These are phyloP conservation scores for Hypoxylon rickii DNA, from an alignment of 495 filamentous ascomycete species.

Conservation along the genomic window DNA sequence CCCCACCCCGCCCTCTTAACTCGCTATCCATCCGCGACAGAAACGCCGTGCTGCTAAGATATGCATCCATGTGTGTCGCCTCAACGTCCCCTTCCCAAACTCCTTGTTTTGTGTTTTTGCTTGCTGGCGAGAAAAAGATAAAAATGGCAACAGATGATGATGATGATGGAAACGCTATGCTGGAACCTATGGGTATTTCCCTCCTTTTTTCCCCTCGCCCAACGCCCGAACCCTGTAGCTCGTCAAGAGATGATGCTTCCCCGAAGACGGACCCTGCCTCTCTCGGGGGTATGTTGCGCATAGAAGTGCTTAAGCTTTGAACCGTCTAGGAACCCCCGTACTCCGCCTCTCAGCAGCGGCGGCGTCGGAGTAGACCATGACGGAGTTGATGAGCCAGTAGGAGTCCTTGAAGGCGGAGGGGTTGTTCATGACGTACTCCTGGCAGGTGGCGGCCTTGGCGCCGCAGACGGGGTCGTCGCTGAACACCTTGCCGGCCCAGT, in stretches of 20 bases:
- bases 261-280: slow-evolving; percentile 7
- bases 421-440: slow-evolving; percentile 67
- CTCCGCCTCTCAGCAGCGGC: slow-evolving; percentile 1
- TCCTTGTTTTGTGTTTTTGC: neutral
- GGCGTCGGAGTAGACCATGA: slow-evolving; percentile 62
- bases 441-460: slow-evolving; percentile 56
- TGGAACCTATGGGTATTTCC: neutral
- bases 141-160: slow-evolving; percentile 1
- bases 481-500: slow-evolving; percentile 79
- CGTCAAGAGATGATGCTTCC: neutral
- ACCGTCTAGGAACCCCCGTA: slow-evolving; percentile 11
- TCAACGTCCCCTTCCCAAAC: neutral
- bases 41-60: too few relatives aligned
- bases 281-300: neutral
- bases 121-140: neutral
- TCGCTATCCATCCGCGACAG: too few relatives aligned
- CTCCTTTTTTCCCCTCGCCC: neutral
- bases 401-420: slow-evolving; percentile 63
- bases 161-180: slow-evolving; percentile 11
- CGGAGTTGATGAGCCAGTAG: slow-evolving; percentile 74
- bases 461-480: slow-evolving; percentile 43
- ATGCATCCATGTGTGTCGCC: too few relatives aligned
- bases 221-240: slow-evolving; percentile 13
- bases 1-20: too few relatives aligned
- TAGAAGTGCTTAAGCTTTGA: slow-evolving; percentile 22